phyloP scores from a whole-genome alignment of 2,329 filamentous ascomycete species.

The Phaeosphaeria sp. region DNA sequence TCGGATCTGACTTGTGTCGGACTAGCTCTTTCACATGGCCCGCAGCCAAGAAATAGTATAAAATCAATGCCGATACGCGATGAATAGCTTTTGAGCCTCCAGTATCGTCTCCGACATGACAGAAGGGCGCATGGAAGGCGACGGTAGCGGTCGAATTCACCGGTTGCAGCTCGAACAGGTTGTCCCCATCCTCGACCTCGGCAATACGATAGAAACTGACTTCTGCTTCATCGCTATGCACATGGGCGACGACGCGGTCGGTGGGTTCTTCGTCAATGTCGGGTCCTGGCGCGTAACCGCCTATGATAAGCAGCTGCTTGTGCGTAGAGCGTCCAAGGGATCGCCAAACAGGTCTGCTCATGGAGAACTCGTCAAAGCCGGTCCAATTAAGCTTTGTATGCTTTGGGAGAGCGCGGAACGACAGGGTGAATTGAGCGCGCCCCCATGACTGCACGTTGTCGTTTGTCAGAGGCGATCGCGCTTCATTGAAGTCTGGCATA shows the following conservation, averaged over 20 bases:
- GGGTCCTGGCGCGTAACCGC: slow-evolving; percentile 36
- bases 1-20: slow-evolving; percentile 30
- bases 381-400: slow-evolving; percentile 29
- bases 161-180: slow-evolving; percentile 23
- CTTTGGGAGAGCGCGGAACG: slow-evolving; percentile 27
- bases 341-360: slow-evolving; percentile 32
- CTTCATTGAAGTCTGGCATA: slow-evolving; percentile 37
- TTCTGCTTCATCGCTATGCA: slow-evolving; percentile 35
- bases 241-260: slow-evolving; percentile 34
- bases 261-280: slow-evolving; percentile 27
- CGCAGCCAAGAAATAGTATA: slow-evolving; percentile 35
- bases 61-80: slow-evolving; percentile 34
- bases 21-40: slow-evolving; percentile 33
- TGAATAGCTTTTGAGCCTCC: slow-evolving; percentile 35
- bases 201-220: slow-evolving; percentile 36
- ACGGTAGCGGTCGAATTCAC: slow-evolving; percentile 37
- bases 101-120: slow-evolving; percentile 34
- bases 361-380: slow-evolving; percentile 33
- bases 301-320: slow-evolving; percentile 37
- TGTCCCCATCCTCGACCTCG: slow-evolving; percentile 20
- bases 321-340: slow-evolving; percentile 34
- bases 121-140: slow-evolving; percentile 35
- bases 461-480: slow-evolving; percentile 31
- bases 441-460: slow-evolving; percentile 34
- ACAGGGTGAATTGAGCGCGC: slow-evolving; percentile 24